Base-by-base conservation (phyloP, 1,139 yeast species). In the Protomyces inouyei region DNA sequence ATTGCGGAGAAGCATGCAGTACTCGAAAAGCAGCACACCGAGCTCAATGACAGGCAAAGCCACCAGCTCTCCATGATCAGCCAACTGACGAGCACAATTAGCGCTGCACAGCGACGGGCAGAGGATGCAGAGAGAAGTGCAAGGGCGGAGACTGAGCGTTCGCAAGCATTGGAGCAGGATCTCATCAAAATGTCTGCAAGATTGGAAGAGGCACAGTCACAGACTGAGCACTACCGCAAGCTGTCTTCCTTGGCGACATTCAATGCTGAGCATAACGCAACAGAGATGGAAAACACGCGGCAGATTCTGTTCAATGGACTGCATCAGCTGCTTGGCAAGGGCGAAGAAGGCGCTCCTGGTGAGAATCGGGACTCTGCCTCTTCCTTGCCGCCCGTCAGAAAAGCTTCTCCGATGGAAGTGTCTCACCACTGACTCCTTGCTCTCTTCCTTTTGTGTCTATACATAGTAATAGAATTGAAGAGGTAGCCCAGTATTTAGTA, bases 191-290 rank as follows among this genome's bases (percentile, higher is more conserved):
- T 56, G 45, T 14, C 23, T n/a, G 25, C 52, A 8, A 40, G 48
- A 23, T n/a, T 56, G 16, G 46, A 46, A n/a, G 60, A 56, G 35
- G 21, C 46, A n/a, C 43, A 56, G 21, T 35, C 48, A 16, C 60
- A 56, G 28, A 36, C 48, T 28, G 48, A 56, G 43, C 60, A 56
- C 35, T n/a, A 40, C 45, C 60, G 48, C 45, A 35, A 51, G n/a
- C 60, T 56, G 25, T 56, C 60, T 18, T 56, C 60, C n/a, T 16
- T 56, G 43, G 60, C 60, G 9, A 45, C 46, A 45, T 56, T 43
- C 45, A 45, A 56, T 12, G 46, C 43, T 28, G 53, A 56, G 32
- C 36, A 35, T 43, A 43, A 51, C 10, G 60, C 52, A 16, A 25
- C 46, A 1, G 60, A 56, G 35, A 43, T 51, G 23, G 60, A 56